Evolutionary conservation across 345 rosid genomes (phyloP).

Genomic region (Acer saccharum): DNA sequence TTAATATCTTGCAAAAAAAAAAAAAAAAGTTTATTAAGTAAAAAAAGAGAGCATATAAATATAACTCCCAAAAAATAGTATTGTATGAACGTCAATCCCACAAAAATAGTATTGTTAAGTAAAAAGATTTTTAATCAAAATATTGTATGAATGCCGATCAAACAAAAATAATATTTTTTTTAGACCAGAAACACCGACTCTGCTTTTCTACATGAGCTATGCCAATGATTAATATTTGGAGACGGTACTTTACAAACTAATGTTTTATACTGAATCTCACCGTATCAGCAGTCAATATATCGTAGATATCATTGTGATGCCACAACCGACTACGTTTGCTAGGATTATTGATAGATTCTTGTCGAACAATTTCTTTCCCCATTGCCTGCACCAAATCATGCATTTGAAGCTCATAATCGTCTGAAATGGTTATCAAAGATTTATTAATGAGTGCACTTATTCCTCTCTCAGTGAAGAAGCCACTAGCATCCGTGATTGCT

Average conservation of each 20-base stretch:
- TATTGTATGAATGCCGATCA: too few species aligned
- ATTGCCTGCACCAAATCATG: conserved; percentile 18
- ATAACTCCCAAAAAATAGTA: too few species aligned
- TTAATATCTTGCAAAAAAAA: too few species aligned
- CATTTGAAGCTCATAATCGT: background rate
- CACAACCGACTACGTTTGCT: conserved; percentile 2
- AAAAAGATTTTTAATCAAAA: too few species aligned
- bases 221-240: too few species aligned
- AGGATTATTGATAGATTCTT: conserved; percentile 4
- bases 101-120: too few species aligned
- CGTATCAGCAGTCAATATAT: background rate
- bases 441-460: conserved; percentile 2
- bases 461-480: background rate
- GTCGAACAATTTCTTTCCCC: conserved; percentile 10
- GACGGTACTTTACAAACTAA: background rate
- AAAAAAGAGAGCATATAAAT: too few species aligned
- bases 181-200: too few species aligned
- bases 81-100: too few species aligned
- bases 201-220: too few species aligned
- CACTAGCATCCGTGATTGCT: background rate
- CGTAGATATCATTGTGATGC: conserved; percentile 6
- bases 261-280: background rate
- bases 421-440: conserved; percentile 12
- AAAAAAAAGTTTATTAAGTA: too few species aligned
- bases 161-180: too few species aligned